Conservation (phyloP, 257 asterid species). For the Scutellaria galericulata region DNA sequence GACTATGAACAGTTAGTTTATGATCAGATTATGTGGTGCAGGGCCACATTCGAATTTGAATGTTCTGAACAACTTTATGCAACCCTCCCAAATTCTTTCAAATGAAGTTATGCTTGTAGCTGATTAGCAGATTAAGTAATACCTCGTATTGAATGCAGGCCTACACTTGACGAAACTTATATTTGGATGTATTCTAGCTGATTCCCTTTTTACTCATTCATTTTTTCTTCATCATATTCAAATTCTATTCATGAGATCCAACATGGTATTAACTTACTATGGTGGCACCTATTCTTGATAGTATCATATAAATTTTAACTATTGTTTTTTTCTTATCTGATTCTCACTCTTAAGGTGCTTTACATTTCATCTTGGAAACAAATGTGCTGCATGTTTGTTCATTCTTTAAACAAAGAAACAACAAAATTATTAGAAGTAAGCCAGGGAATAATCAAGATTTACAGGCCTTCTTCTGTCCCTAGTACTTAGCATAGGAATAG, state of each 20-base stretch:
- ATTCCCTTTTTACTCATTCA: neutral
- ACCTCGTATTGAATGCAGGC: neutral
- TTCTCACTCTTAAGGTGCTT: neutral
- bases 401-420: neutral
- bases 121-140: conserved; percentile 7
- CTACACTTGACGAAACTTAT: neutral
- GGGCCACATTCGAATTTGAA: neutral
- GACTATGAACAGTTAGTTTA: neutral
- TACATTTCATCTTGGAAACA: neutral
- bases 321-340: neutral
- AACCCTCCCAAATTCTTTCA: neutral
- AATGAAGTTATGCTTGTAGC: neutral
- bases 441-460: too few species aligned
- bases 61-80: neutral
- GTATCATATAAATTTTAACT: conserved; percentile 1
- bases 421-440: conserved; percentile 8
- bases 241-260: neutral
- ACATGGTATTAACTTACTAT: neutral
- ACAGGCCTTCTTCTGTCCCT: too few species aligned
- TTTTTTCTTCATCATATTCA: neutral
- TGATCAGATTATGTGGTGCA: neutral
- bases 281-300: neutral
- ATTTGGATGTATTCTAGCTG: neutral
- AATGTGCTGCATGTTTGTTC: neutral
- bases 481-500: neutral